Conservation (phyloP, 768 basidiomycete genomes). For the Pulveroboletus ravenelii region DNA sequence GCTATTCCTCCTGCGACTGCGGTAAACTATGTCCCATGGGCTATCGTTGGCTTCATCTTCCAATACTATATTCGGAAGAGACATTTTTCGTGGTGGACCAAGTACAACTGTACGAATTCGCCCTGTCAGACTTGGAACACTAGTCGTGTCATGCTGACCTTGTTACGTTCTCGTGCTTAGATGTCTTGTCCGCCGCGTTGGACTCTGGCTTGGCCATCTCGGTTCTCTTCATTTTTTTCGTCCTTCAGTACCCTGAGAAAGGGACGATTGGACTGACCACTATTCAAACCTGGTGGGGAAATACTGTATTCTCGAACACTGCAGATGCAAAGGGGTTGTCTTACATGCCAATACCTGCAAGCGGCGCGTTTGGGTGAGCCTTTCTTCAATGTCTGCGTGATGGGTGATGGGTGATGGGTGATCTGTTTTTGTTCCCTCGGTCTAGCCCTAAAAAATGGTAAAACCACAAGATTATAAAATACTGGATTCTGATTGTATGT, state of each 20-base stretch:
- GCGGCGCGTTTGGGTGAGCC: slow-evolving; percentile 28
- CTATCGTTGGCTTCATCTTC: slow-evolving; percentile 61
- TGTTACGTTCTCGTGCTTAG: slow-evolving; percentile 17
- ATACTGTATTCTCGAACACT: slow-evolving; percentile 36
- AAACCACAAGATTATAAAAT: neutral
- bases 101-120: slow-evolving; percentile 37
- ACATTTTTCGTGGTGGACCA: slow-evolving; percentile 67
- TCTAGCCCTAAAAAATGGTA: slow-evolving; percentile 14
- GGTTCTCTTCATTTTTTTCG: slow-evolving; percentile 54
- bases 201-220: slow-evolving; percentile 65
- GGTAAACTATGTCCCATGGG: slow-evolving; percentile 65
- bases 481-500: too few relatives aligned
- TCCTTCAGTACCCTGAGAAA: slow-evolving; percentile 59
- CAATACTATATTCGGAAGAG: slow-evolving; percentile 55
- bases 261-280: slow-evolving; percentile 52
- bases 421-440: neutral
- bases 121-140: too few relatives aligned
- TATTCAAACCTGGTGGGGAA: slow-evolving; percentile 70
- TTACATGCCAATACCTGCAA: slow-evolving; percentile 7
- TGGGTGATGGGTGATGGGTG: neutral
- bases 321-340: slow-evolving; percentile 13
- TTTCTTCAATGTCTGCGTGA: neutral
- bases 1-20: slow-evolving; percentile 63
- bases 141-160: slow-evolving; percentile 15
- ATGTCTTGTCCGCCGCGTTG: slow-evolving; percentile 67